Base-by-base conservation (phyloP, 129 eudicot species). In the Flaveria robusta region DNA sequence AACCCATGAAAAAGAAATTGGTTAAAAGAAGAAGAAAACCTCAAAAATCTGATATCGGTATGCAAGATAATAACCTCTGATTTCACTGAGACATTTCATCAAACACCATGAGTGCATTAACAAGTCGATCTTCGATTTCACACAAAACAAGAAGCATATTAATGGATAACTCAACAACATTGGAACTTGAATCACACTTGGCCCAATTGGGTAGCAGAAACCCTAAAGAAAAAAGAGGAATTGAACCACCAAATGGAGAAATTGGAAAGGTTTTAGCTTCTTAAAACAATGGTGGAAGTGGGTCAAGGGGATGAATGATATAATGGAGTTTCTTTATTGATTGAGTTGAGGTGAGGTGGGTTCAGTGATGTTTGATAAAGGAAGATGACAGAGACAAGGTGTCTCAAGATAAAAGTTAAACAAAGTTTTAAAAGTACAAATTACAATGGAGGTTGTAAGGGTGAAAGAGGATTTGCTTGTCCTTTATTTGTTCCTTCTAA, bases 331-430 rank as follows among this genome's bases (percentile, higher is more conserved):
- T 66, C 68, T 66, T 72, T 73, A 80, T 80, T 43, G 47, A 43
- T 43, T 0, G 47, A 43, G 47, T 31, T 31, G 37, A 31, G 37
- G 37, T 31, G 83, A 52, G 79, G 83, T 80, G 83, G 83, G 79
- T 80, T 80, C 74, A 66, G 70, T 55, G 75, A 26, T 80, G 83
- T 80, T 80, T 74, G 79, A 80, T 73, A 74, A 80, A 80, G 83
- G 83, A 66, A 74, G 75, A 66, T 73, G 83, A 80, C 39, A 74
- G 69, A 16, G 83, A 73, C 83, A 80, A 49, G 59, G 69, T 66
- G 79, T 74, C 79, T 62, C 42, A 63, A 27, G 46, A 37, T 23
- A 73, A 74, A 52, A 71, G 66, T 52, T 41, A 52, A 72, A 66
- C 7, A 66, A 66, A 66, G 79, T 51, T 66, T 52, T 70, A 52